Percentiles rank a stretch among this genome's conserved stretches.
Evolutionary conservation across 2,329 filamentous ascomycete genomes (phyloP).

Genomic region (Fusarium incarnatum): DNA sequence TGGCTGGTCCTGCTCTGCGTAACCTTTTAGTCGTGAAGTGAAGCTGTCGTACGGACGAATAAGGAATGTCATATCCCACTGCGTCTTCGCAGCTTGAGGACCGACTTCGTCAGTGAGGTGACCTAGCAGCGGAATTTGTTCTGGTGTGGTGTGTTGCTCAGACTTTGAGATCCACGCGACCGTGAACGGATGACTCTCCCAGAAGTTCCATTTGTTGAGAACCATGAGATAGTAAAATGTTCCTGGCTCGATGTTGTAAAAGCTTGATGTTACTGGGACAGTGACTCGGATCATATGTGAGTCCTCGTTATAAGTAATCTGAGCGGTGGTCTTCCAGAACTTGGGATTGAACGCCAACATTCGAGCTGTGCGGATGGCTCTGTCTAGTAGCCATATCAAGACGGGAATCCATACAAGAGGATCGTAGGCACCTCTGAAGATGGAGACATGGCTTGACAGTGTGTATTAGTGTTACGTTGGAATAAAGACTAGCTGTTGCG

Average conservation of each 20-base stretch:
- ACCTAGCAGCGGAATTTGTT: neutral
- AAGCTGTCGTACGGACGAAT: slow-evolving; percentile 60
- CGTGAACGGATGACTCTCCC: slow-evolving; percentile 65
- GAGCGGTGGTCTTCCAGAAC: slow-evolving; percentile 10
- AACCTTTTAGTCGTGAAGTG: slow-evolving; percentile 42
- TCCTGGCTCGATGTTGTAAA: slow-evolving; percentile 52
- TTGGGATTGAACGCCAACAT: neutral
- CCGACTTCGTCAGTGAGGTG: neutral
- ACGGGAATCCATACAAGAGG: slow-evolving; percentile 21
- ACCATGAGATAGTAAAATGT: slow-evolving; percentile 61
- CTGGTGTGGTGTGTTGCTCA: neutral
- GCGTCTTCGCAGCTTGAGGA: neutral
- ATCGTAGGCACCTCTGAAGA: slow-evolving; percentile 63
- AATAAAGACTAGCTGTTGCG: accelerated
- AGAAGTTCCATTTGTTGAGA: slow-evolving; percentile 52
- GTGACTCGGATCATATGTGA: slow-evolving; percentile 57
- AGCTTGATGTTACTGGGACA: slow-evolving; percentile 50
- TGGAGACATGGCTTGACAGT: slow-evolving; percentile 58
- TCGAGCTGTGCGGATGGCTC: neutral
- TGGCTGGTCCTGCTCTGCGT: neutral
- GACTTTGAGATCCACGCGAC: slow-evolving; percentile 50
- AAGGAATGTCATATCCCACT: slow-evolving; percentile 53
- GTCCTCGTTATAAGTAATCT: slow-evolving; percentile 1
- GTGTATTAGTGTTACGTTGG: neutral
- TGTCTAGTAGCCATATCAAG: slow-evolving; percentile 1